Evolutionary conservation across 2,329 filamentous ascomycete genomes (phyloP), one percentile per base, ranked within the genome.

Genomic region (Pseudogymnoascus sp.): DNA sequence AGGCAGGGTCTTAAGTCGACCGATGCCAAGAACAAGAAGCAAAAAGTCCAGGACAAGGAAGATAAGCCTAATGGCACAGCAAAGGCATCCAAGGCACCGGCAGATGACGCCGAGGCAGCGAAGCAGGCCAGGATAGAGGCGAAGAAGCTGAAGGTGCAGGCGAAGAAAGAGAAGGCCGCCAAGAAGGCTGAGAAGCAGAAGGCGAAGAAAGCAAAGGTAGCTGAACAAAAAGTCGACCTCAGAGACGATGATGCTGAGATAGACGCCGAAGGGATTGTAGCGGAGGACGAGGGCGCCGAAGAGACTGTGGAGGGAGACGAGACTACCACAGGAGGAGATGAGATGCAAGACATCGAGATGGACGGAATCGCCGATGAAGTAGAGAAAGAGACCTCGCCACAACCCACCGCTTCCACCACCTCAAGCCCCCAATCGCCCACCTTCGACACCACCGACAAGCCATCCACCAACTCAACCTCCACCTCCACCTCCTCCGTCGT

Each of bases 401-500:
- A 61, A 55, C 35, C 52, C n/a, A 37, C 52, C 15, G 42, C 9
- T 48, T 75, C 79, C 12, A 77, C 79, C 35, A 77, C 78, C 31
- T 81, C 84, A 58, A 76, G 79, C 29, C 77, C 79, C n/a, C 75
- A 78, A 52, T 89, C 87, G 6, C 82, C 85, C 25, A 77, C 79
- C 2, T 87, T 86, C 68, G 87, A 90, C 71, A 76, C 75, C 60
- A 77, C 78, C 15, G 52, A 58, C 52, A 58, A 58, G 52, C 74
- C 80, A 65, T 73, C 76, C 64, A 74, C 78, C 63, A 81, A 79
- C 1, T 79, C 78, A n/a, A 75, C 81, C 58, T 85, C 83, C 73
- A 90, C 88, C 31, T 91, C 88, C 15, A 82, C 86, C 61, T 89
- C 87, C 61, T 90, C 87, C 21, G 80, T 85, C 55, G 78, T 83